phyloP scores from a whole-genome alignment of 805 yeast species.

The Candida hispaniensis region DNA sequence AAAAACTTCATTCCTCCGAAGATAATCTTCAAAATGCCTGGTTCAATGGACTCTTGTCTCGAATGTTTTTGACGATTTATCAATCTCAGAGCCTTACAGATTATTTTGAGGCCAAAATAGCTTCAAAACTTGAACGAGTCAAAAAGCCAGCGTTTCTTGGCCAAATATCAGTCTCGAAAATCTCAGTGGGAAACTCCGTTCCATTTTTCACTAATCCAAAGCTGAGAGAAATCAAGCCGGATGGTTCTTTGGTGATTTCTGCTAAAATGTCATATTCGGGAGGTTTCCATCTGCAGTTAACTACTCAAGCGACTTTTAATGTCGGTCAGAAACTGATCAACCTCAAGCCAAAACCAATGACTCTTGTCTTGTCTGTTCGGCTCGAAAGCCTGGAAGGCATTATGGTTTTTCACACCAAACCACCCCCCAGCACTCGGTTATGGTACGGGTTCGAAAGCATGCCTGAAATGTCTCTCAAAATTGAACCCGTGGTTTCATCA shows the following conservation, averaged over 20 bases:
- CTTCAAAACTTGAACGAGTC: constrained; percentile 63
- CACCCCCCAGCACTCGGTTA: constrained; percentile 81
- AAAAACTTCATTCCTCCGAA: constrained; percentile 68
- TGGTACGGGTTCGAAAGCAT: constrained; percentile 83
- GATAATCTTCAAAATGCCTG: constrained; percentile 77
- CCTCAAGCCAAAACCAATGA: constrained; percentile 54
- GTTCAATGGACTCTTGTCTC: constrained; percentile 80
- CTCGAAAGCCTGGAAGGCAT: constrained; percentile 65
- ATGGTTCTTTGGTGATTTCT: constrained; percentile 59
- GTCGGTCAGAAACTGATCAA: constrained; percentile 54
- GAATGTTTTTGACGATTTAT: constrained; percentile 68
- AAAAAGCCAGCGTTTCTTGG: constrained; percentile 83
- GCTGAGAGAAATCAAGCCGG: constrained; percentile 60
- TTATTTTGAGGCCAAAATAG: constrained; percentile 47
- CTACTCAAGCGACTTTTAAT: constrained; percentile 69
- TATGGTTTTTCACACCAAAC: constrained; percentile 56
- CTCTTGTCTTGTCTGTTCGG: constrained; percentile 58
- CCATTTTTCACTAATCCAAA: constrained; percentile 71
- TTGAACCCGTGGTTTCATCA: constrained; percentile 88
- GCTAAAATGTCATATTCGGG: constrained; percentile 63
- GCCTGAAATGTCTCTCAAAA: constrained; percentile 63
- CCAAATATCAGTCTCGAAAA: constrained; percentile 60
- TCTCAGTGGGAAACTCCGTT: constrained; percentile 68
- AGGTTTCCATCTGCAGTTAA: constrained; percentile 58
- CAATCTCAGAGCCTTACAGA: constrained; percentile 56